Conservation (phyloP, 139 green algal genomes). For the Yamagishiella unicocca region DNA sequence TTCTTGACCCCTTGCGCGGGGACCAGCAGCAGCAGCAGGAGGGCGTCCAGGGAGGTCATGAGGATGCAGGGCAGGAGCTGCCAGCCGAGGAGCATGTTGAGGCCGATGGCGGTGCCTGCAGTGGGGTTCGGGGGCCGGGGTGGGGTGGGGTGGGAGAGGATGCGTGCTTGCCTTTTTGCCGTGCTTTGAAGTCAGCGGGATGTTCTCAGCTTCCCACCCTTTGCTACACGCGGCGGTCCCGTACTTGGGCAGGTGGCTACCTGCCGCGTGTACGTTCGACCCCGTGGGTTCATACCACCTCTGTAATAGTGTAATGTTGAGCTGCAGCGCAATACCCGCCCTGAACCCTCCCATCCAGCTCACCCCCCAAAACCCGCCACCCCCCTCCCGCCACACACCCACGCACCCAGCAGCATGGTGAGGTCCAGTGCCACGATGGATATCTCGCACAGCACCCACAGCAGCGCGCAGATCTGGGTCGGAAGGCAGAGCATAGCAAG, state of each 20-base stretch:
- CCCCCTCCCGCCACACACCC: neutral
- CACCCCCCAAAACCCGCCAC: neutral
- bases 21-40: slow-evolving; percentile 67
- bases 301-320: no score
- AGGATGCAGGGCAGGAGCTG: slow-evolving; percentile 71
- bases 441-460: slow-evolving; percentile 67
- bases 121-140: neutral
- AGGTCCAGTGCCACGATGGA: slow-evolving; percentile 75
- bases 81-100: slow-evolving; percentile 73
- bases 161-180: no score
- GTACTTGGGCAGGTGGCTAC: no score
- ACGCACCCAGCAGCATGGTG: slow-evolving; percentile 74
- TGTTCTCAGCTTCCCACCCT: no score
- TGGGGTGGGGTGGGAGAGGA: neutral
- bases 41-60: slow-evolving; percentile 60
- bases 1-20: slow-evolving; percentile 51
- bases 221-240: no score
- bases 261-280: no score
- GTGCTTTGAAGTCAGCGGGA: no score
- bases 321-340: no score
- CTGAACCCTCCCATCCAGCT: no score
- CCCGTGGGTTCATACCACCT: no score
- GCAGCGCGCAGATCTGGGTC: slow-evolving; percentile 49
- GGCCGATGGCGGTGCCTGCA: slow-evolving; percentile 66
- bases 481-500: neutral